These are phyloP conservation scores for Zelonia costaricensis DNA, from an alignment of 208 protist genomes.

Conservation along the genomic window DNA sequence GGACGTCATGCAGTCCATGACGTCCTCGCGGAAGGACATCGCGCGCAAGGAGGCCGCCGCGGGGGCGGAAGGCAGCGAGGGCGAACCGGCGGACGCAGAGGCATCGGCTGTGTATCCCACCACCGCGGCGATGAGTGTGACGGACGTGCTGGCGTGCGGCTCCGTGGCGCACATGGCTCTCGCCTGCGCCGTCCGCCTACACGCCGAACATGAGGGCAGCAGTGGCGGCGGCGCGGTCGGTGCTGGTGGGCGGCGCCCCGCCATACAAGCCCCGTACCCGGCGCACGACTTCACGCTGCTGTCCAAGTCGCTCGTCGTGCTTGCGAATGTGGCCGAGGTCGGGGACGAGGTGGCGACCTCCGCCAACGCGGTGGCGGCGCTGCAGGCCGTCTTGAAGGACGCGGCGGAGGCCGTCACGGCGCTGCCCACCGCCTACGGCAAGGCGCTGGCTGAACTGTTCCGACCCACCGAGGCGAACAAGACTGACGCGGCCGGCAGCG, in stretches of 20 bases:
- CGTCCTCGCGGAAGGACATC: constrained; percentile 51
- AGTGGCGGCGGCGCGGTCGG: background rate
- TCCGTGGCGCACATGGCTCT: constrained; percentile 61
- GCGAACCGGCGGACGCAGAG: constrained; percentile 1
- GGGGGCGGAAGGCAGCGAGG: constrained; percentile 4
- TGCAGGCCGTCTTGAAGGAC: constrained; percentile 57
- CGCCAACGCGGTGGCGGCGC: constrained; percentile 69
- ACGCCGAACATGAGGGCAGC: constrained; percentile 32
- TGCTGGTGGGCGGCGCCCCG: background rate
- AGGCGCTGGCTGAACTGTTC: constrained; percentile 38
- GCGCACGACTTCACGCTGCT: constrained; percentile 54
- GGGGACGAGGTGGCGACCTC: constrained; percentile 53
- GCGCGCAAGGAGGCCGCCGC: constrained; percentile 4
- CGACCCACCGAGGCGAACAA: constrained; percentile 16
- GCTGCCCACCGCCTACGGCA: constrained; percentile 25
- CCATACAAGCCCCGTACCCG: constrained; percentile 28
- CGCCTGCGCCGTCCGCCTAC: constrained; percentile 60
- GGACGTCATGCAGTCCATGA: constrained; percentile 47
- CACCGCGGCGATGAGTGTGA: constrained; percentile 50
- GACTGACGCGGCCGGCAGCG: background rate
- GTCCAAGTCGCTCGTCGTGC: constrained; percentile 41
- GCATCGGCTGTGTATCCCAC: constrained; percentile 44
- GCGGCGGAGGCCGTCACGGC: constrained; percentile 32
- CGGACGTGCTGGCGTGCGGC: constrained; percentile 50
- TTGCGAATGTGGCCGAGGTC: constrained; percentile 44